Base-by-base conservation (phyloP, 257 asterid genomes). In the Catharanthus roseus region DNA sequence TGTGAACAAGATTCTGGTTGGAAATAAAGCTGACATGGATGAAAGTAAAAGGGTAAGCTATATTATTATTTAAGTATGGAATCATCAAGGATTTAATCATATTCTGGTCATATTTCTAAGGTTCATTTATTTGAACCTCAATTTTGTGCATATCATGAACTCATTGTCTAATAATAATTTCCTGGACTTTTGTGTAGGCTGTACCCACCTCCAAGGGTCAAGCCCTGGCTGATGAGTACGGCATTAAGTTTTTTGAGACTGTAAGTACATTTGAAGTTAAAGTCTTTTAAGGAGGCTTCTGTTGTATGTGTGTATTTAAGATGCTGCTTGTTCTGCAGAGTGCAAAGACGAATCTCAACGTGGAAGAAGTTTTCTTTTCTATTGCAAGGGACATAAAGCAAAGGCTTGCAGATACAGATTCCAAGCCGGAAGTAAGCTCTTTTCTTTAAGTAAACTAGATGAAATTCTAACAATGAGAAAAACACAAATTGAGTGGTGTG, bases 21-120 rank as follows among this genome's bases (percentile, higher is more conserved):
- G 86, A 29, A 82, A 82, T 78, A 82, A 82, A 77, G 86, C 82
- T 60, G 86, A 82, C 64, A 82, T 82, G 86, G 84, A 82, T 36
- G 84, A 80, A 77, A 82, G 86, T 74, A 82, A 82, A 73, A 80
- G 86, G 82, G 84, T 82, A 77, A 34, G 54, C 41, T 45, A 7
- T 36, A 69, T 47, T 68, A 7, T 34, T 62, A 34, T 60, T 10
- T 62, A 21, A 34, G 47, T 5, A 2, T 19, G 33, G 1, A 47
- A 19, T 62, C 67, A 2, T 19, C 15, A 26, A 56, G 19, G 38
- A 56, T 4, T 56, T 38, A 0, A 34, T 34, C 26, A 33, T 62
- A 19, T 62, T 34, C 47, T 19, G 16, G 34, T 34, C 44, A 33
- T 2, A 18, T 15, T 62, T 10, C 47, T 62, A 6, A 34, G 16